These are phyloP conservation scores for Cadophora malorum DNA, from an alignment of 2,329 filamentous ascomycete genomes.

Conservation along the genomic window DNA sequence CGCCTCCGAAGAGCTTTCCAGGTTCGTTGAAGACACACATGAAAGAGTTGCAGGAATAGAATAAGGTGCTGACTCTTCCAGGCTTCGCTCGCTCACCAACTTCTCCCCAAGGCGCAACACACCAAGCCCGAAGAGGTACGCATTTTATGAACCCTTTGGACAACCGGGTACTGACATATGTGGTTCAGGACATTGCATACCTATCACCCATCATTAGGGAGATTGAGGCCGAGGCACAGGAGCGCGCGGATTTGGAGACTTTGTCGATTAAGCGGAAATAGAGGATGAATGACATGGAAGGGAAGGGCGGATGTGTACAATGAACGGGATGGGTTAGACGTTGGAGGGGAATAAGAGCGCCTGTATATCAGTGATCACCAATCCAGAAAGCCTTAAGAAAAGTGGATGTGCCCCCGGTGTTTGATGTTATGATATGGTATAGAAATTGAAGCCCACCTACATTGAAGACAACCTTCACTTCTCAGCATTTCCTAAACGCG, in stretches of 20 bases:
- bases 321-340: slow-evolving; percentile 14
- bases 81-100: slow-evolving; percentile 67
- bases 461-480: neutral
- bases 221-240: slow-evolving; percentile 70
- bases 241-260: slow-evolving; percentile 72
- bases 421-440: neutral
- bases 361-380: slow-evolving; percentile 23
- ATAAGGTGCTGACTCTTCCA: slow-evolving; percentile 30
- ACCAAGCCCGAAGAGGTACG: slow-evolving; percentile 71
- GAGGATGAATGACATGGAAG: slow-evolving; percentile 15
- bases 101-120: slow-evolving; percentile 68
- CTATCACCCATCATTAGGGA: slow-evolving; percentile 71
- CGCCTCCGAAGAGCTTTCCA: slow-evolving; percentile 95
- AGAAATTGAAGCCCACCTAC: neutral
- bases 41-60: neutral
- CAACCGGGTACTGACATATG: slow-evolving; percentile 31
- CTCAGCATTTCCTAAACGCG: neutral
- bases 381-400: slow-evolving; percentile 18
- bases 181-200: slow-evolving; percentile 67
- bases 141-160: slow-evolving; percentile 20
- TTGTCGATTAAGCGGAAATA: slow-evolving; percentile 57
- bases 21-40: slow-evolving; percentile 52
- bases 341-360: neutral
- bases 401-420: neutral
- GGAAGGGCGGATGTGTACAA: slow-evolving; percentile 31